Conservation (phyloP, 1,284 basidiomycete genomes). For the Rhizopogon hawkerae region DNA sequence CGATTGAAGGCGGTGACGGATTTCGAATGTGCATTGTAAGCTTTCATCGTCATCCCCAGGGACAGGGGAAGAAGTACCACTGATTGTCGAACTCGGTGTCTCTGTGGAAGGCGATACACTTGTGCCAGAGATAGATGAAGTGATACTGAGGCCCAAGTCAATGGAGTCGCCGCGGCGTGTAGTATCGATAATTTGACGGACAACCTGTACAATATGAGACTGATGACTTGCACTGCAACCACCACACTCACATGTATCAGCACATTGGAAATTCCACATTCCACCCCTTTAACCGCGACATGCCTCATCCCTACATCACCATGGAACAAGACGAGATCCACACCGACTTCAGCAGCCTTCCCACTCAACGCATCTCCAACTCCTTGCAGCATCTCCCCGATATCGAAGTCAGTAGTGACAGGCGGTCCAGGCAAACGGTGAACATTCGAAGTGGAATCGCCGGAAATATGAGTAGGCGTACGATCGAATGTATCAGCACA, state of each 20-base stretch:
- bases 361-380: conserved; percentile 82
- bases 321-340: conserved; percentile 85
- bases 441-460: conserved; percentile 10
- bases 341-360: conserved; percentile 70
- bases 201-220: conserved; percentile 44
- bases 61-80: conserved; percentile 20
- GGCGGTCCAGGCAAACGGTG: conserved; percentile 13
- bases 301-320: conserved; percentile 80
- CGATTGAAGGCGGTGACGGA: conserved; percentile 29
- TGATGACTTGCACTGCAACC: conserved; percentile 1
- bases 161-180: conserved; percentile 72
- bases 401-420: conserved; percentile 45
- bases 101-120: conserved; percentile 19
- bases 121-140: conserved; percentile 16
- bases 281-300: conserved; percentile 76
- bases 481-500: conserved; percentile 18
- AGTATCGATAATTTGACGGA: conserved; percentile 74
- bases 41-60: conserved; percentile 23
- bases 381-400: conserved; percentile 65
- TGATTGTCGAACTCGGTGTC: conserved; percentile 8
- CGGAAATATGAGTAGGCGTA: conserved; percentile 9
- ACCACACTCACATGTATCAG: conserved; percentile 70
- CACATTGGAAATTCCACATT: conserved; percentile 72
- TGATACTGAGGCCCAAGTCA: conserved; percentile 76
- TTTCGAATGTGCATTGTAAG: conserved; percentile 50